Evolutionary conservation across 306 rosid genomes (phyloP).

Genomic region (Prunus salicina): DNA sequence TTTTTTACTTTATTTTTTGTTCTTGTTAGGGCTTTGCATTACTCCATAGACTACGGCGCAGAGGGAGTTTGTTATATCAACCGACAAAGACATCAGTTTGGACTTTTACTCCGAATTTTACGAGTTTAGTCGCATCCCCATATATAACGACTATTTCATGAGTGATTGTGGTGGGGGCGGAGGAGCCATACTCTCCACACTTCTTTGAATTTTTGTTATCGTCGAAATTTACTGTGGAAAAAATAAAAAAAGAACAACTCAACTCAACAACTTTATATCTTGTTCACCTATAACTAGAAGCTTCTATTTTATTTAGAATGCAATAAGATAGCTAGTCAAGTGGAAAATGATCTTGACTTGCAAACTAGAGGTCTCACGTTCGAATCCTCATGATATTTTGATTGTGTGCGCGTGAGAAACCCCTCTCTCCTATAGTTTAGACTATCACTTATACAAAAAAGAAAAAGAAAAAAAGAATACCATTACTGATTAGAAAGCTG

Average conservation of each 20-base stretch:
- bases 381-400: too few relatives aligned
- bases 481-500: too few relatives aligned
- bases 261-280: too few relatives aligned
- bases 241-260: too few relatives aligned
- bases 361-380: accelerated
- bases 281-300: too few relatives aligned
- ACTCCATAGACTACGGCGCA: neutral
- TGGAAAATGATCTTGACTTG: too few relatives aligned
- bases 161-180: neutral
- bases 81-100: neutral
- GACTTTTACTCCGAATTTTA: neutral
- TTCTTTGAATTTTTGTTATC: neutral
- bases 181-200: neutral
- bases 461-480: accelerated
- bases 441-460: too few relatives aligned
- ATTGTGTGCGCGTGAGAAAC: too few relatives aligned
- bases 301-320: too few relatives aligned
- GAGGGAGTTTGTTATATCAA: neutral
- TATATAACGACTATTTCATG: neutral
- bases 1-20: neutral
- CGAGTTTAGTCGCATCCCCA: neutral
- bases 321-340: too few relatives aligned
- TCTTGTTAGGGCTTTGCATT: neutral
- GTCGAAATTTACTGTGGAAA: neutral
- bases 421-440: accelerated